A percentile compares a stretch with the other conserved stretches of the same genome.
phyloP scores from a whole-genome alignment of 78 protist genomes.

The Tieghemostelium lacteum region DNA sequence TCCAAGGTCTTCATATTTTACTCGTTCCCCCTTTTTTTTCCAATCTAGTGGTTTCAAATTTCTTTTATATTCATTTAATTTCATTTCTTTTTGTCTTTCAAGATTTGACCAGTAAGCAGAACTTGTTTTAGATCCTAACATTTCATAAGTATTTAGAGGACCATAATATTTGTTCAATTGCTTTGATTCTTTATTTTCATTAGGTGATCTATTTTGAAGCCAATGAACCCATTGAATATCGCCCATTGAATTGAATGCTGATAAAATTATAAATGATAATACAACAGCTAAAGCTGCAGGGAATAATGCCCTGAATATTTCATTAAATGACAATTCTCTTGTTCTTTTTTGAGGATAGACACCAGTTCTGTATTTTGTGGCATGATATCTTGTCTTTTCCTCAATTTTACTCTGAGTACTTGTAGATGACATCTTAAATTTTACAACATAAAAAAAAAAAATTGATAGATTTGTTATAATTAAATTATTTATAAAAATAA shows the following conservation, averaged over 20 bases:
- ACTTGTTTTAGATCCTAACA: neutral
- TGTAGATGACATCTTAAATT: too few relatives aligned
- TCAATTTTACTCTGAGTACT: too few relatives aligned
- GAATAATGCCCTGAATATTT: constrained; percentile 57
- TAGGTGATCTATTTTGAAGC: too few relatives aligned
- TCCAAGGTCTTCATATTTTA: constrained; percentile 40
- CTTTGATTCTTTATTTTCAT: neutral
- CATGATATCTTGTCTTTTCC: too few relatives aligned
- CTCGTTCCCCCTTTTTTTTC: neutral
- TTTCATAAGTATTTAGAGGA: neutral
- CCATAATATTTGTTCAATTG: neutral
- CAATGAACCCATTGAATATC: neutral
- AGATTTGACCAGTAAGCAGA: neutral
- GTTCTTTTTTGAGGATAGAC: constrained; percentile 4
- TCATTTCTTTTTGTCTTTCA: neutral
- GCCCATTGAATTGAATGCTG: constrained; percentile 49
- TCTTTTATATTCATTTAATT: neutral
- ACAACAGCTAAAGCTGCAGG: constrained; percentile 66
- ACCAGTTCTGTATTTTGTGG: constrained; percentile 14
- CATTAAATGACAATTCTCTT: constrained; percentile 51
- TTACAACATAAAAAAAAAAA: too few relatives aligned
- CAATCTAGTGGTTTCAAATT: neutral
- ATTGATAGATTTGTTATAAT: too few relatives aligned
- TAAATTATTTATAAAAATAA: too few relatives aligned
- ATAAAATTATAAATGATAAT: constrained; percentile 30